Evolutionary conservation across 1,139 yeast species (phyloP), one percentile per base, ranked within the genome.

Genomic region (Debaryomyces nepalensis): DNA sequence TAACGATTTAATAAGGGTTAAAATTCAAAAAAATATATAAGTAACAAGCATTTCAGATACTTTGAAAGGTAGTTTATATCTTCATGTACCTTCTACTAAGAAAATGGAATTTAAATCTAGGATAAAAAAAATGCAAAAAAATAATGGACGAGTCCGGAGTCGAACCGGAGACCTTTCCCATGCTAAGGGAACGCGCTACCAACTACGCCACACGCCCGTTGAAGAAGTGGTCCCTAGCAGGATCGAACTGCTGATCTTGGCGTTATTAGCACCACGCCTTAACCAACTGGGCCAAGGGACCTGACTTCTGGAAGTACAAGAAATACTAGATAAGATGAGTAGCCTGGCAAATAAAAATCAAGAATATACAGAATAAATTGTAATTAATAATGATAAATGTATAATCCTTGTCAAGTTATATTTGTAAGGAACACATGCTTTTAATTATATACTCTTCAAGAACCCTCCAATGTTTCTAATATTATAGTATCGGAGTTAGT

Each of bases 141-240:
- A 52, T 35, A 56, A 55, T 82, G 87, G 88, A 83, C 87, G 87
- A 83, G 88, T 81, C 84, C 82, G 87, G 88, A 82, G 77, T 83
- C 85, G 89, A 83, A 83, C 89, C 87, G 81, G 82, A 80, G 89
- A 82, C 88, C 89, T 82, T 80, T 81, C 85, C 81, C 88, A 81
- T 82, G 89, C 89, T 81, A 83, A 82, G 88, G 81, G 85, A 80
- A 79, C 88, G 88, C 89, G 88, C 88, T 83, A 82, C 89, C 89
- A 81, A 82, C 89, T 83, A 79, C 88, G 89, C 89, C 88, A 83
- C 87, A 82, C 87, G 87, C 89, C 89, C 89, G 2, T 7, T 6
- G 19, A 11, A 21, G 30, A 21, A 29, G 18, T 29, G 33, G 34
- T 82, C 86, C 85, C 86, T 81, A 79, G 86, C 87, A 78, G 87